phyloP scores from a whole-genome alignment of 805 yeast genomes.

The Pichia sporocuriosa region DNA sequence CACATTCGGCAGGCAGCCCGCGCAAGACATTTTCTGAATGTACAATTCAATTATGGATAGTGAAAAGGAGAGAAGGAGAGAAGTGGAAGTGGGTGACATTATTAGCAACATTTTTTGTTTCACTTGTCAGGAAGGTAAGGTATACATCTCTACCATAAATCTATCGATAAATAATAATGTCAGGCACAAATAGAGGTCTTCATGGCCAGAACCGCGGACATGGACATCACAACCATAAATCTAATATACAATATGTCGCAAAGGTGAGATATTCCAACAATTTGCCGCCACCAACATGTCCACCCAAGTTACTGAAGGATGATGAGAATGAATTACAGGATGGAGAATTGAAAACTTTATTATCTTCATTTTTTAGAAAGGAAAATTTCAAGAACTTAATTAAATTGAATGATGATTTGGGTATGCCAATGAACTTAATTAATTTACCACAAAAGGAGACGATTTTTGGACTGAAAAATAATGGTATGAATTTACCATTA shows the following conservation, averaged over 20 bases:
- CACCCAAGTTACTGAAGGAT: constrained; percentile 69
- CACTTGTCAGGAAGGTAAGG: no score
- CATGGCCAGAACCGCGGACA: neutral
- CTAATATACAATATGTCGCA: constrained; percentile 47
- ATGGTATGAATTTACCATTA: constrained; percentile 33
- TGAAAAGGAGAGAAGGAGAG: no score
- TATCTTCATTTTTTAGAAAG: constrained; percentile 67
- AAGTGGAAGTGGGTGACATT: no score
- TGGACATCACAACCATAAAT: constrained; percentile 5
- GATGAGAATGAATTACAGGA: constrained; percentile 27
- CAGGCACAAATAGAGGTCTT: neutral
- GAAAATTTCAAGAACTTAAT: constrained; percentile 64
- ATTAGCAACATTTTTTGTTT: no score
- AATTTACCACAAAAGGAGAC: constrained; percentile 46
- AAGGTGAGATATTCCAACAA: constrained; percentile 77
- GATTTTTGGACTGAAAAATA: constrained; percentile 14
- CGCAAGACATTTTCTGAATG: no score
- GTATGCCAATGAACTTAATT: constrained; percentile 70
- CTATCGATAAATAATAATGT: neutral
- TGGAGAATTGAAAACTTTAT: constrained; percentile 45
- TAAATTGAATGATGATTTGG: constrained; percentile 53
- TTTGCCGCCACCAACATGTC: constrained; percentile 88
- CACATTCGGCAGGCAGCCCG: no score
- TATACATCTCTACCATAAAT: no score
- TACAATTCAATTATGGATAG: no score